Base-by-base conservation (phyloP, 208 protist genomes). In the Leishmania arabica region DNA sequence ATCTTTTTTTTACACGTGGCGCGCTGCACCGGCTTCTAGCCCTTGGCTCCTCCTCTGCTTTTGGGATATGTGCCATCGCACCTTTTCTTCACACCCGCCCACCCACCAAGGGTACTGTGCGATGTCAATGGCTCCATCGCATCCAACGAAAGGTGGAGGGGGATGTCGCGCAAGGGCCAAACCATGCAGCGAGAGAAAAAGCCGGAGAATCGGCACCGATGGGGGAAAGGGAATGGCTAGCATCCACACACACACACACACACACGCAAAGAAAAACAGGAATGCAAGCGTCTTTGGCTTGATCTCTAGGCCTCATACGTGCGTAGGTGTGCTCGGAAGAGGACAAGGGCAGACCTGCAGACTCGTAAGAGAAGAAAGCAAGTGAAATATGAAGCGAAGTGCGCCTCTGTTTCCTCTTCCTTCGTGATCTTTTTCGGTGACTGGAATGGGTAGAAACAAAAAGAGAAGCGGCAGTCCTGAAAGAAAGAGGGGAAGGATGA, bases 351-450 rank as follows among this genome's bases (percentile, higher is more conserved):
- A 31, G 27, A 8, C n/a, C 21, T 64, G 58, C 58, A 45, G 21
- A 6, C 65, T 70, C 37, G 13, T 19, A 42, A 5, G 56, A 66
- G 64, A 53, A 3, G 70, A 69, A n/a, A 65, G 45, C 31, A 21
- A 68, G 24, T 19, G 68, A 19, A 68, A 21, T 27, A 56, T 68
- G 53, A 76, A 72, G 40, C 37, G 27, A 58, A 68, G 72, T 24
- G 72, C 66, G 9, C 42, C 37, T 34, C 42, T 42, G 40, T 79
- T 79, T 66, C 45, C 54, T 80, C 77, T 58, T 47, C 45, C 37
- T 70, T 81, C 60, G 15, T 75, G 69, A 11, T 71, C 73, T 37
- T 31, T 58, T 34, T 58, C 34, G 66, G 68, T 78, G 78, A 74
- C 51, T 84, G 15, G 17, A 54, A 11, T 66, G 56, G 9, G 45